Base-by-base conservation (phyloP, 2,329 filamentous ascomycete species). In the Ceratocystis ficicola region DNA sequence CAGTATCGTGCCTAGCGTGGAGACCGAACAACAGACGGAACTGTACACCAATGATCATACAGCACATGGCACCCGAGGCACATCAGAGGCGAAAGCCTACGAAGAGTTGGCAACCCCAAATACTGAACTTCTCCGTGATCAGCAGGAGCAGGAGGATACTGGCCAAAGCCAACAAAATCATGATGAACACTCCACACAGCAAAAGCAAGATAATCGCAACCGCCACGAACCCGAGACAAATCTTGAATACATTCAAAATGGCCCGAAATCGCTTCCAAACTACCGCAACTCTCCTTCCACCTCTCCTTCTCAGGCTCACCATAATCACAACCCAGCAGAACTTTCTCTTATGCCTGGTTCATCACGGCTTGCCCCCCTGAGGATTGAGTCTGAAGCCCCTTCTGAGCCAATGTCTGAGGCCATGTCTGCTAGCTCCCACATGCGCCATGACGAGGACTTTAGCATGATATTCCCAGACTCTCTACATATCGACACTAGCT, bases 401-500 rank as follows among this genome's bases (percentile, higher is more conserved):
- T 60, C 60, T 20, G 60, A 65, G 20, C 48, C 44, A 0, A 65
- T 65, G 48, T 65, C 66, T 10, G 63, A 65, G 22, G 52, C 64
- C 28, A 63, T 62, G 59, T 68, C 64, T 41, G 64, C 59, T 30
- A 68, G 63, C 55, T 68, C 66, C 8, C 48, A 63, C 52, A 65
- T 68, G 63, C 66, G 64, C 20, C 66, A 63, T 15, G 66, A 68
- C 36, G 81, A 84, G 68, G 79, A 80, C 48, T 83, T 84, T 68
- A 84, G 81, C 71, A 83, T 83, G 80, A 84, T 84, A 66, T 80
- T 81, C 41, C 77, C 83, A 68, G 77, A 81, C 59, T 81, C 80
- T 1, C 74, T 84, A 20, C 80, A 79, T 0, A 74, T 83, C 65
- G 78, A 78, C 44, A 76, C 74, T 1, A 76, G 76, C 44, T 73